Evolutionary conservation across 2,329 filamentous ascomycete species (phyloP).

Genomic region (Paracoccidioides brasiliensis): DNA sequence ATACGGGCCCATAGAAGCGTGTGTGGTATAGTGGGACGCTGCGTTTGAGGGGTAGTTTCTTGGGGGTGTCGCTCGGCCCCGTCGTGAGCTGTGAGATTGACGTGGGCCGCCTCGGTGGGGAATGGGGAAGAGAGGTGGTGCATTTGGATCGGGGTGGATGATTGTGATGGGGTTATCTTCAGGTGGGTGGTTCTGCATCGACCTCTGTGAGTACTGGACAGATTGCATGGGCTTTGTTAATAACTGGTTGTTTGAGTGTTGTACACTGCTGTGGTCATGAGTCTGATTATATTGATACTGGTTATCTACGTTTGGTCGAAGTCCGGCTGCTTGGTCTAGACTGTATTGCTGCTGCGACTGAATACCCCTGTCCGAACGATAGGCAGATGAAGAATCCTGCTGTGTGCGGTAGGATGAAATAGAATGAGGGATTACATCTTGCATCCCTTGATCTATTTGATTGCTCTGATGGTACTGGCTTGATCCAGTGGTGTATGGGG

Average conservation of each 20-base stretch:
- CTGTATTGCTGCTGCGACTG: background rate
- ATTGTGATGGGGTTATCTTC: slow-evolving; percentile 6
- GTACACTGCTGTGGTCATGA: background rate
- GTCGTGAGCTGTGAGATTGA: slow-evolving; percentile 1
- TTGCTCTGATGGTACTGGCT: background rate
- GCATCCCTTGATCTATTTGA: background rate
- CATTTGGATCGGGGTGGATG: slow-evolving; percentile 9
- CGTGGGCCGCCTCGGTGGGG: slow-evolving; percentile 10
- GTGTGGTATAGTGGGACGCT: background rate
- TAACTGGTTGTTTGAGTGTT: background rate
- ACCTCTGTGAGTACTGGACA: background rate
- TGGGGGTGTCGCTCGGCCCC: background rate
- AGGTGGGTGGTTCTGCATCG: background rate
- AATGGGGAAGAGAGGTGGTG: slow-evolving; percentile 9
- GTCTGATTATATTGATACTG: background rate
- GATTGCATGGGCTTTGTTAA: background rate
- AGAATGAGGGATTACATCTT: background rate
- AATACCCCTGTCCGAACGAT: background rate
- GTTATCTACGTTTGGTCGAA: background rate
- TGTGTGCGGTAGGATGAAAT: background rate
- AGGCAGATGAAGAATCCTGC: background rate
- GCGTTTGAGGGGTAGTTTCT: slow-evolving; percentile 5
- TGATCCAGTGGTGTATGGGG: background rate
- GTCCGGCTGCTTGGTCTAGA: background rate
- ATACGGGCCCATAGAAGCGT: background rate